phyloP scores from a whole-genome alignment of 208 protist genomes.

The Acanthamoeba sp. region DNA sequence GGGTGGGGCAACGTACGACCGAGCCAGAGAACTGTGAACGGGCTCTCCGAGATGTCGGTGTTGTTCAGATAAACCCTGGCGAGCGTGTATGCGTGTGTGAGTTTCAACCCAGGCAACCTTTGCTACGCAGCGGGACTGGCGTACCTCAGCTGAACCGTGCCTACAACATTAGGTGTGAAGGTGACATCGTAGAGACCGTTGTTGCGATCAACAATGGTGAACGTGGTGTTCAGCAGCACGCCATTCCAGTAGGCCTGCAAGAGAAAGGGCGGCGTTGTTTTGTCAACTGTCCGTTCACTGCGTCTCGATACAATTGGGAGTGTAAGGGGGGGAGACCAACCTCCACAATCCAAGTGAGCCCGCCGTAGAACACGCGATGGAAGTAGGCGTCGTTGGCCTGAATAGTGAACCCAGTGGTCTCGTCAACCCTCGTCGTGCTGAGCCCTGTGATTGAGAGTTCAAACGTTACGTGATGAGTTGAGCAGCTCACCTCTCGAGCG shows the following conservation, averaged over 20 bases:
- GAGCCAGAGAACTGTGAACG: slow-evolving; percentile 31
- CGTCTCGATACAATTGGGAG: no score
- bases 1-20: background rate
- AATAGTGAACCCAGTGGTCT: slow-evolving; percentile 32
- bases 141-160: background rate
- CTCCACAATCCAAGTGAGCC: slow-evolving; percentile 32
- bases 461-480: background rate
- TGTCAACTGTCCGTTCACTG: no score
- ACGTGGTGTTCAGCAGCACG: background rate
- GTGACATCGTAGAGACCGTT: slow-evolving; percentile 46
- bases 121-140: background rate
- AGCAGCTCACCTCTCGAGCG: background rate
- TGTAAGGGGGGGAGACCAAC: background rate
- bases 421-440: background rate
- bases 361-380: slow-evolving; percentile 40
- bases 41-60: slow-evolving; percentile 3
- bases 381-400: slow-evolving; percentile 40
- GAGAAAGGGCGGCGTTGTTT: no score
- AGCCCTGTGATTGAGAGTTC: slow-evolving; percentile 15
- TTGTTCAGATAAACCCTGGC: background rate
- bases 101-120: background rate
- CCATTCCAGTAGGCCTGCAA: background rate
- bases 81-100: background rate
- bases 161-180: slow-evolving; percentile 33
- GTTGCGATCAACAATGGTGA: background rate